These are phyloP conservation scores for Zychaea mexicana DNA, from an alignment of 371 early-diverging fungal species.

Conservation along the genomic window DNA sequence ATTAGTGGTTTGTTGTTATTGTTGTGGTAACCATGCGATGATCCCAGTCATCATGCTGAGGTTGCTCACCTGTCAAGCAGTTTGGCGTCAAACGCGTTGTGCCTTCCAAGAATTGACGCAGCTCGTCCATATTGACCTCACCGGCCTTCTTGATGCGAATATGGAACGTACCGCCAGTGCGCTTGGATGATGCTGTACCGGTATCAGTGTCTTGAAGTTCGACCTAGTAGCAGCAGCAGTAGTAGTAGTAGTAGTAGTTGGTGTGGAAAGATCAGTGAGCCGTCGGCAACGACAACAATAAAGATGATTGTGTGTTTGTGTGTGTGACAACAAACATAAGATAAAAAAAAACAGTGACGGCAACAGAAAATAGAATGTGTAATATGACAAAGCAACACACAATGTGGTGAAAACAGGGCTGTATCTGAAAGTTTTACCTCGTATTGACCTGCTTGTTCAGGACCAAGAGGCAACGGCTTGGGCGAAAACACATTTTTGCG, in stretches of 20 bases:
- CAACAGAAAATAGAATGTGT: no score
- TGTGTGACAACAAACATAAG: no score
- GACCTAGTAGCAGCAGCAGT: slow-evolving; percentile 32
- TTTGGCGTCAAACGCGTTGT: slow-evolving; percentile 36
- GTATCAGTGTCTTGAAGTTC: slow-evolving; percentile 36
- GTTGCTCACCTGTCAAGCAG: slow-evolving; percentile 45
- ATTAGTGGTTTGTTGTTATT: neutral
- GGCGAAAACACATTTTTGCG: slow-evolving; percentile 50
- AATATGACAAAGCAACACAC: no score
- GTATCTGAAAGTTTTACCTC: slow-evolving; percentile 41
- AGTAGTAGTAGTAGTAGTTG: no score
- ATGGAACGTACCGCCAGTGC: slow-evolving; percentile 33
- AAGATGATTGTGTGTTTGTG: no score
- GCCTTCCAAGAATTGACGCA: slow-evolving; percentile 52
- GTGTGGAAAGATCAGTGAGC: no score
- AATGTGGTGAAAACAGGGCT: no score
- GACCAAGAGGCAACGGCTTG: slow-evolving; percentile 30
- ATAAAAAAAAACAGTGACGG: no score
- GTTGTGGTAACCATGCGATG: neutral
- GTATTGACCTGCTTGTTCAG: slow-evolving; percentile 32
- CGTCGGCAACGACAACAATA: no score
- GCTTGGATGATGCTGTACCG: slow-evolving; percentile 4
- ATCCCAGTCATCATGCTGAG: no score
- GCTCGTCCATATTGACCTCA: slow-evolving; percentile 54
- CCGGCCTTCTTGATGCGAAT: slow-evolving; percentile 61